phyloP scores from a whole-genome alignment of 2,329 filamentous ascomycete species.

The Periconia macrospinosa region DNA sequence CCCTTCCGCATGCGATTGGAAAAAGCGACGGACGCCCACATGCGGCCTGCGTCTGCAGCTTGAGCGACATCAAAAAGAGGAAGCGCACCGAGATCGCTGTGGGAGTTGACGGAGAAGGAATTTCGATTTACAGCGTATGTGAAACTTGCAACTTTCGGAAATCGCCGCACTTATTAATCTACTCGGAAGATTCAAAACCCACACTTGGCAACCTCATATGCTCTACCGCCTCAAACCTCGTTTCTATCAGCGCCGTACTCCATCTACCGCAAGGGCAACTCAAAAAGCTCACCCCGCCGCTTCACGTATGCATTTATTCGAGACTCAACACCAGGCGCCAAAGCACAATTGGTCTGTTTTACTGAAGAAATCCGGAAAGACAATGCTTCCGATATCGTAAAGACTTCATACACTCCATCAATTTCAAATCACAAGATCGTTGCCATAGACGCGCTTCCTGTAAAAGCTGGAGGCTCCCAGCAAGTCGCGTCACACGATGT shows the following conservation, averaged over 20 bases:
- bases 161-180: constrained; percentile 11
- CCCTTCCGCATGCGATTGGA: constrained; percentile 48
- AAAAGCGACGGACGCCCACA: constrained; percentile 43
- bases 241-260: constrained; percentile 63
- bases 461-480: constrained; percentile 17
- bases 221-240: constrained; percentile 61
- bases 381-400: constrained; percentile 33
- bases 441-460: constrained; percentile 36
- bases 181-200: constrained; percentile 59
- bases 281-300: constrained; percentile 50
- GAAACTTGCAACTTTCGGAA: background rate
- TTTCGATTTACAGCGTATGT: constrained; percentile 65
- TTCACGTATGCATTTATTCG: constrained; percentile 59
- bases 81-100: constrained; percentile 65
- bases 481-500: constrained; percentile 47
- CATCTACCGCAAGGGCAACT: constrained; percentile 54
- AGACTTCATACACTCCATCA: constrained; percentile 33
- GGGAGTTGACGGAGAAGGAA: constrained; percentile 61
- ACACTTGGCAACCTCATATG: constrained; percentile 62
- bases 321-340: constrained; percentile 49
- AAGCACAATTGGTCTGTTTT: constrained; percentile 58
- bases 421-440: constrained; percentile 24
- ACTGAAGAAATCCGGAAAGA: constrained; percentile 50
- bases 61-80: constrained; percentile 59
- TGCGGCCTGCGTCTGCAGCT: constrained; percentile 54